Base-by-base conservation (phyloP, 2,329 filamentous ascomycete genomes). In the Alternaria tenuissima region DNA sequence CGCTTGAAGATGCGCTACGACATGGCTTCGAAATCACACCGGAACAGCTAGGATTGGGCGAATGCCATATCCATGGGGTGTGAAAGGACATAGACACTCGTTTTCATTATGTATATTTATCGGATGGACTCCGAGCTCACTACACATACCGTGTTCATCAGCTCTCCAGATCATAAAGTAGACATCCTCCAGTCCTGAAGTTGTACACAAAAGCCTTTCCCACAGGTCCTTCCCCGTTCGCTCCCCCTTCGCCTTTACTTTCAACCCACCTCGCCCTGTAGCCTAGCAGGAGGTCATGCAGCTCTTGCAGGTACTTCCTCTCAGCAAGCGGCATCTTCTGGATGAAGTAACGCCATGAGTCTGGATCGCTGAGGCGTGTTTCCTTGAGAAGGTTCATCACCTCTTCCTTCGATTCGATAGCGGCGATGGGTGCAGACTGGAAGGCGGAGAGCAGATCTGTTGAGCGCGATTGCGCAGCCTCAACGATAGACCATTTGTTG, bases 131-230 rank as follows among this genome's bases (percentile, higher is more conserved):
- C 20, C 20, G 20, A 20, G 20, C 20, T 20, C 20, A 20, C 20
- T 20, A 20, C 20, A 20, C 20, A 20, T 20, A 20, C 20, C 20
- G 20, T 20, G 20, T 20, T 20, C 20, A 20, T 20, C 20, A 20
- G 3, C 59, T 71, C 52, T 77, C 84, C 62, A 97, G 79, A 79
- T 97, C 93, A 78, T 97, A 97, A 75, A 94, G 92, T 52, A 97
- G 85, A 76, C 92, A 94, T 59, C 86, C 89, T 0, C 91, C 91
- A 9, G 92, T 96, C 61, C 93, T 85, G 70, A 96, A 97, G 72
- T 97, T 97, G 80, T 96, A 97, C 53, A 97, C 86, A 79, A 96
- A 96, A 11, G 92, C 91, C 75, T 94, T 91, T 47, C 87, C 85
- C 24, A 86, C 85, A 8, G 78, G 74, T 1, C 67, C 72, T 43